phyloP scores from a whole-genome alignment of 495 filamentous ascomycete species.

The Cercophora samala region DNA sequence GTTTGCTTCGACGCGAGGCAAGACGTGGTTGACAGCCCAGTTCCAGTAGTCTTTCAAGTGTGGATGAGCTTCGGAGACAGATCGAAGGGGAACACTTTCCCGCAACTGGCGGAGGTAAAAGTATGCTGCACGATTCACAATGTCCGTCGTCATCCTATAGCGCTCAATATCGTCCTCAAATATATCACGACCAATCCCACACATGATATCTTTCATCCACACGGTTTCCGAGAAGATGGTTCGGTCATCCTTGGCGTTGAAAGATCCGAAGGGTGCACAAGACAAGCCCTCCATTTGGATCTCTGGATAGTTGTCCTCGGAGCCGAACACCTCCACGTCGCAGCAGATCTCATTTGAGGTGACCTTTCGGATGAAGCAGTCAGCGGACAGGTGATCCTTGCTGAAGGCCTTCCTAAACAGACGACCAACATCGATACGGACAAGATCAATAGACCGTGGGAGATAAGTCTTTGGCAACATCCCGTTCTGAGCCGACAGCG shows the following conservation, averaged over 20 bases:
- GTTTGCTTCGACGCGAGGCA: not conserved
- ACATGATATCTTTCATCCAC: not conserved
- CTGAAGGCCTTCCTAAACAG: not conserved
- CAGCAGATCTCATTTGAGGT: not conserved
- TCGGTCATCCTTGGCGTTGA: not conserved
- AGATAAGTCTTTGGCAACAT: not conserved
- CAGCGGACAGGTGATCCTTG: not conserved
- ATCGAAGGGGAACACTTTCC: not conserved
- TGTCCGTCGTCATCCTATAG: not conserved
- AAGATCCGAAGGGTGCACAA: not conserved
- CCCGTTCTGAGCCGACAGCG: not conserved
- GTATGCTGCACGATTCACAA: not conserved
- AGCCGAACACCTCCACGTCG: not conserved
- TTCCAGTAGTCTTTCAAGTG: not conserved
- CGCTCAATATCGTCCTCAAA: not conserved
- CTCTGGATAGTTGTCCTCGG: not conserved
- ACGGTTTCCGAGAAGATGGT: not conserved
- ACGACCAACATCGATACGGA: not conserved
- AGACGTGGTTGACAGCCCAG: not conserved
- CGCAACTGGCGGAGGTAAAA: not conserved
- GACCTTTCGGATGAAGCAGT: not conserved
- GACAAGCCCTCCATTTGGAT: not conserved
- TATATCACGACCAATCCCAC: not conserved
- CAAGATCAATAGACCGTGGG: not conserved
- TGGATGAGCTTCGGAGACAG: not conserved